Conservation (phyloP, 2,329 filamentous ascomycete species). For the Coleophoma crateriformis region DNA sequence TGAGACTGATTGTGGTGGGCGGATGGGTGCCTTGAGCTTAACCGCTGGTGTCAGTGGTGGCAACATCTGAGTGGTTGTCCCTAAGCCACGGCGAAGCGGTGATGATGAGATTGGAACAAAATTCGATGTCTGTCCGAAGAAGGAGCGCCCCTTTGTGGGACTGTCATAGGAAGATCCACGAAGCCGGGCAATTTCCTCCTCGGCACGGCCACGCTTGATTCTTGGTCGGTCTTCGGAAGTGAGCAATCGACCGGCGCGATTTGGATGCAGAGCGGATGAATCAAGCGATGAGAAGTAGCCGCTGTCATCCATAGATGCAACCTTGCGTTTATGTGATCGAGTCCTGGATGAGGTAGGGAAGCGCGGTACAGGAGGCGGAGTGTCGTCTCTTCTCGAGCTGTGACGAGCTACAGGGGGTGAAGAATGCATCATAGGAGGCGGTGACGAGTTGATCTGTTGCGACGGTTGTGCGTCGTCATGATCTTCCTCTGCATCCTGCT, state of each 20-base stretch:
- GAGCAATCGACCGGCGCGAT: conserved; percentile 55
- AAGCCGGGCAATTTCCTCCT: conserved; percentile 91
- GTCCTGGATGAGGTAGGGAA: conserved; percentile 57
- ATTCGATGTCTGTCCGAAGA: conserved; percentile 25
- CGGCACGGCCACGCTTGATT: conserved; percentile 84
- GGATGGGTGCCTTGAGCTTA: conserved; percentile 64
- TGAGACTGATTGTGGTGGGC: conserved; percentile 68
- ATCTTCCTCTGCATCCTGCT: conserved; percentile 42
- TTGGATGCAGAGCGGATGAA: conserved; percentile 76
- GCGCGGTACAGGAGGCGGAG: conserved; percentile 66
- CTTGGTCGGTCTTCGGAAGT: conserved; percentile 78
- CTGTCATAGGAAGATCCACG: conserved; percentile 91
- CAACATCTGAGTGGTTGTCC: conserved; percentile 51
- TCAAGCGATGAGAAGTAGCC: conserved; percentile 96
- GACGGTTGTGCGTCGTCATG: conserved; percentile 26
- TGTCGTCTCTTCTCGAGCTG: conserved; percentile 55
- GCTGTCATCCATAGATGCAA: conserved; percentile 81
- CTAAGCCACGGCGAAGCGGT: conserved; percentile 46
- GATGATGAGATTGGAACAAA: conserved; percentile 56
- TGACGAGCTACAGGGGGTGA: conserved; percentile 75
- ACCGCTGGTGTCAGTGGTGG: conserved; percentile 79
- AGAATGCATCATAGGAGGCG: conserved; percentile 70
- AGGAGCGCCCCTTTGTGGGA: conserved; percentile 64
- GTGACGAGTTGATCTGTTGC: conserved; percentile 60
- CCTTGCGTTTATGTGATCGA: conserved; percentile 68